A percentile compares a stretch with the other conserved stretches of the same genome.
These are phyloP conservation scores for Berkeleyomyces basicola DNA, from an alignment of 2,329 filamentous ascomycete species.

Conservation along the genomic window DNA sequence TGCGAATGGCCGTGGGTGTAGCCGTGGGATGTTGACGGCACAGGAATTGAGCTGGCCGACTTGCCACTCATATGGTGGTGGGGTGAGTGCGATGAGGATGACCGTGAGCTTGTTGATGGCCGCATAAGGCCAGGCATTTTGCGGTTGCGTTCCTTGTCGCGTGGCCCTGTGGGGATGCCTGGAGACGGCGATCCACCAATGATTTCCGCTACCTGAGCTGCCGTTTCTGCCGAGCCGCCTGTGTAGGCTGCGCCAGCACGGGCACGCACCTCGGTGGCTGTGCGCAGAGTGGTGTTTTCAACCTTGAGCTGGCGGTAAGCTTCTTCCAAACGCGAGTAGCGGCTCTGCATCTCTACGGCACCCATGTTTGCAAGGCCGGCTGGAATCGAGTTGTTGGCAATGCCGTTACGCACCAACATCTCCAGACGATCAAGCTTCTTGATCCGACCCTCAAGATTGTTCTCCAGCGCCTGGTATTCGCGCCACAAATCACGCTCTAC, in stretches of 20 bases:
- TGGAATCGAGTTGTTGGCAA: conserved; percentile 32
- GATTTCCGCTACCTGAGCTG: conserved; percentile 13
- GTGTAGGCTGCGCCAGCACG: conserved; percentile 26
- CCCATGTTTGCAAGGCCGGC: conserved; percentile 16
- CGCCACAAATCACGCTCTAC: conserved; percentile 85
- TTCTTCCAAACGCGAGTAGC: conserved; percentile 40
- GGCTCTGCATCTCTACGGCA: conserved; percentile 26
- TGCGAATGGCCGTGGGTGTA: conserved; percentile 13
- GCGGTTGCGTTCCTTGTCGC: conserved; percentile 26
- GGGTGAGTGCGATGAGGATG: conserved; percentile 16
- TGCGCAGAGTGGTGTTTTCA: conserved; percentile 52
- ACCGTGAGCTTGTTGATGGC: conserved; percentile 19
- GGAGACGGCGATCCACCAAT: conserved; percentile 33
- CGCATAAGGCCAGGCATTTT: conserved; percentile 17
- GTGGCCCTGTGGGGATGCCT: conserved; percentile 36
- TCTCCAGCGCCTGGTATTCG: conserved; percentile 76
- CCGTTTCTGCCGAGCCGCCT: conserved; percentile 20
- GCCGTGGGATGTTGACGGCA: conserved; percentile 9
- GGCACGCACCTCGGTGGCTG: conserved; percentile 41
- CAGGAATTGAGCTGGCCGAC: conserved; percentile 4
- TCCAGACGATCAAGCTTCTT: conserved; percentile 84
- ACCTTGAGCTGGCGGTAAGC: conserved; percentile 47
- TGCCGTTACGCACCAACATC: conserved; percentile 51
- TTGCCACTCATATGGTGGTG: not conserved
- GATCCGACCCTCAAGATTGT: conserved; percentile 57